Conservation (phyloP, 495 filamentous ascomycete genomes). For the Peziza echinospora region DNA sequence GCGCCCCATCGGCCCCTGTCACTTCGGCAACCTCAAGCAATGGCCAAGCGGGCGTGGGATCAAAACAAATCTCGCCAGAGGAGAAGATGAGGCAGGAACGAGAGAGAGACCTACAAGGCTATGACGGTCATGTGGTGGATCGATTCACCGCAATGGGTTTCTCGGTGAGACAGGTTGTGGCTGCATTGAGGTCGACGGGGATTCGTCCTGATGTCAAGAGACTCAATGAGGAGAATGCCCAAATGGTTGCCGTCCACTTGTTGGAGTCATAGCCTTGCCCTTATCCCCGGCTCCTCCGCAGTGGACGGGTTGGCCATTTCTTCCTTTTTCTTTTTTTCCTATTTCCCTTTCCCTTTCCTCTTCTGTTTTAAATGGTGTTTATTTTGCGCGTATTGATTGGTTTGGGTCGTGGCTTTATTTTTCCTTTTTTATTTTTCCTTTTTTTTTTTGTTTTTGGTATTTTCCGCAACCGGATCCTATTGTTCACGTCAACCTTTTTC, state of each 20-base stretch:
- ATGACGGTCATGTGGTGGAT: slow-evolving; percentile 66
- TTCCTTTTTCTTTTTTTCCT: too few species aligned
- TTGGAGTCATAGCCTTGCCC: slow-evolving; percentile 3
- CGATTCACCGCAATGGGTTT: slow-evolving; percentile 91
- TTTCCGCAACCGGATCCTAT: too few species aligned
- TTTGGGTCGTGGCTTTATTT: too few species aligned
- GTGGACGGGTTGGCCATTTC: too few species aligned
- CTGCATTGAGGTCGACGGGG: slow-evolving; percentile 60
- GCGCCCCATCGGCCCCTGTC: slow-evolving; percentile 39
- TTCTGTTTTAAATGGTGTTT: too few species aligned
- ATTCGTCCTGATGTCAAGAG: slow-evolving; percentile 31
- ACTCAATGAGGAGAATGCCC: slow-evolving; percentile 12
- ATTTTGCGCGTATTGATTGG: too few species aligned
- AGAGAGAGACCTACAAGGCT: slow-evolving; percentile 55
- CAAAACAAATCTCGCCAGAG: not conserved
- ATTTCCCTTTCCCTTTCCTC: too few species aligned
- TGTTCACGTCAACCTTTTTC: too few species aligned
- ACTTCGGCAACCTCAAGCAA: not conserved
- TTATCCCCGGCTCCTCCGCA: too few species aligned
- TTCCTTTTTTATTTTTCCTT: too few species aligned
- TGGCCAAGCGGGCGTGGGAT: not conserved
- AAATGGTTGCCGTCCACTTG: slow-evolving; percentile 13
- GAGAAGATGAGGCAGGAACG: not conserved
- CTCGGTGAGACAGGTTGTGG: slow-evolving; percentile 66
- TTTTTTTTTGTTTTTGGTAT: too few species aligned